phyloP scores from a whole-genome alignment of 2,329 filamentous ascomycete genomes.

The Epichloe elymi region DNA sequence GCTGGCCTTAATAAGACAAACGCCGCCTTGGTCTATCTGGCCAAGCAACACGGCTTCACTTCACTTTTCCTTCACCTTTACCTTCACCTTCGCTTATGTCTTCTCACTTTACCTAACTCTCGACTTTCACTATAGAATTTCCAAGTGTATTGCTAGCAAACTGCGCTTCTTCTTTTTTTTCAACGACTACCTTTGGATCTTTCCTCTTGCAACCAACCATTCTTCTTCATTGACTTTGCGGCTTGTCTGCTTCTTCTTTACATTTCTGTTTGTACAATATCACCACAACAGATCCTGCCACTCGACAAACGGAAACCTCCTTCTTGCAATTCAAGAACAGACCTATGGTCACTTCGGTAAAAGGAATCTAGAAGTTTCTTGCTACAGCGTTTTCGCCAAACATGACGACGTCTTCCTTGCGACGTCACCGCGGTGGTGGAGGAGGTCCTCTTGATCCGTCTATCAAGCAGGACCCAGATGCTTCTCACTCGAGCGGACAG shows the following conservation, averaged over 20 bases:
- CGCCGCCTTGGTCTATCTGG: background rate
- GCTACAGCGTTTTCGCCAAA: background rate
- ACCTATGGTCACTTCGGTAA: background rate
- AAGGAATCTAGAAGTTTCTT: background rate
- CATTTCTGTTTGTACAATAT: no score
- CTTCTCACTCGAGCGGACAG: background rate
- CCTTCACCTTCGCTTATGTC: background rate
- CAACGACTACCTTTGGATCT: background rate
- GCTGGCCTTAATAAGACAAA: slow-evolving; percentile 4
- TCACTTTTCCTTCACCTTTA: background rate
- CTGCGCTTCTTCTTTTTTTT: background rate
- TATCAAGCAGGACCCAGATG: slow-evolving; percentile 17
- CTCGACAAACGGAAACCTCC: background rate
- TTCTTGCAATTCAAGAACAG: background rate
- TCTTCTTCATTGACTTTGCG: no score
- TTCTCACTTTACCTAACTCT: background rate
- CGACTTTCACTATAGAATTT: background rate
- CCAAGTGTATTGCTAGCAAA: background rate
- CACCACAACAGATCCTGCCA: no score
- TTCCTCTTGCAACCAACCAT: background rate
- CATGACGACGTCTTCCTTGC: background rate
- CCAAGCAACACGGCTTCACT: background rate
- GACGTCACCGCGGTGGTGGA: slow-evolving; percentile 1
- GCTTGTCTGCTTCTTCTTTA: no score
- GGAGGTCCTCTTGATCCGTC: background rate